A percentile compares a stretch with the other conserved stretches of the same genome.
phyloP scores from a whole-genome alignment of 257 asterid species.

The Solanum chiquidenum region DNA sequence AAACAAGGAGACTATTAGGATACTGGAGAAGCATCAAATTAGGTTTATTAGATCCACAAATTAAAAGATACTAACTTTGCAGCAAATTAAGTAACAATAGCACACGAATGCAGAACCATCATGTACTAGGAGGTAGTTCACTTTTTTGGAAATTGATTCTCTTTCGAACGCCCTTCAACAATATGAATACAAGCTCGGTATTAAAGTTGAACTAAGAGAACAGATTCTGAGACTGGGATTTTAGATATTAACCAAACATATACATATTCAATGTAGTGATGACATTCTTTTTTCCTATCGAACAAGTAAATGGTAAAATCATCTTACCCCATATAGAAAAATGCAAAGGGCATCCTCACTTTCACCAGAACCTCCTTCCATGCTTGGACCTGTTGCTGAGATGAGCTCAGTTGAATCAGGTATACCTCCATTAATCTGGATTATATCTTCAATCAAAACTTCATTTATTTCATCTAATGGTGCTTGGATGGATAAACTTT shows the following conservation, averaged over 20 bases:
- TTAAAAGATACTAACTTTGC: background rate
- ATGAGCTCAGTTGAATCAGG: slow-evolving; percentile 7
- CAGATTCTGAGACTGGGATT: background rate
- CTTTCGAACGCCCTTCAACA: background rate
- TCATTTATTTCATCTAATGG: slow-evolving; percentile 22
- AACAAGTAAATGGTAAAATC: background rate
- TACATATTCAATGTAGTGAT: background rate
- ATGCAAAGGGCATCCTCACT: slow-evolving; percentile 41
- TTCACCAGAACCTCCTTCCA: slow-evolving; percentile 21
- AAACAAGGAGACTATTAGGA: background rate
- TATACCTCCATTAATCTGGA: slow-evolving; percentile 3
- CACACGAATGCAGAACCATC: background rate
- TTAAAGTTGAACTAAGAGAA: background rate
- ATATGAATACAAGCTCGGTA: background rate
- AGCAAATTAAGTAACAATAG: background rate
- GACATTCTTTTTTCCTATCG: background rate
- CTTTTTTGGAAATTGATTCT: background rate
- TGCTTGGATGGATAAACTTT: slow-evolving; percentile 13
- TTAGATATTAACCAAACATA: background rate
- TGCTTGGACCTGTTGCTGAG: background rate
- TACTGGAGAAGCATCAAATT: background rate
- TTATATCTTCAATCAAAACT: slow-evolving; percentile 18
- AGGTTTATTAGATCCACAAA: background rate
- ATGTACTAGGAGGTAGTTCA: background rate
- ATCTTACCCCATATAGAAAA: slow-evolving; percentile 92